phyloP scores from a whole-genome alignment of 176 grass and related monocot species.

The Metroxylon sagu region DNA sequence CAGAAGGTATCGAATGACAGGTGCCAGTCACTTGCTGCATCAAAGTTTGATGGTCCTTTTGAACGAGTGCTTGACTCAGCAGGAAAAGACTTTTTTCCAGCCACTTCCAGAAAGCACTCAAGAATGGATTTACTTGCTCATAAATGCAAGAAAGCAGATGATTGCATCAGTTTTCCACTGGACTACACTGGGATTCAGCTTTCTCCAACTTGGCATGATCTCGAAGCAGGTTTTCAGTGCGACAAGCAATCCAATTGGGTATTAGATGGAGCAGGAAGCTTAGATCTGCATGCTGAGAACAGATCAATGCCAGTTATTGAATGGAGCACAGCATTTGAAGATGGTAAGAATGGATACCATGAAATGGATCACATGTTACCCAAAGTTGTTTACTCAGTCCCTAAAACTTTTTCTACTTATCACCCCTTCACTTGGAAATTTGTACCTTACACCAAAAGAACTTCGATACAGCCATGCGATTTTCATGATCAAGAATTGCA shows the following conservation, averaged over 20 bases:
- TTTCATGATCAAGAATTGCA: constrained; percentile 1
- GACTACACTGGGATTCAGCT: constrained; percentile 3
- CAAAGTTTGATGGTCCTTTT: constrained; percentile 2
- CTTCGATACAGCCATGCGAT: constrained; percentile 23
- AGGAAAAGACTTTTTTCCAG: constrained; percentile 4
- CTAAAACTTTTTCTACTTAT: constrained; percentile 13
- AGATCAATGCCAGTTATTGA: constrained; percentile 17
- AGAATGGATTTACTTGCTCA: constrained; percentile 13
- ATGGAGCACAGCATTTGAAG: constrained; percentile 26
- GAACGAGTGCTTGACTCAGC: constrained; percentile 23
- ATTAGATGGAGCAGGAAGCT: constrained; percentile 20
- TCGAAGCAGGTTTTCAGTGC: constrained; percentile 16
- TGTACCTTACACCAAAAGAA: constrained; percentile 24
- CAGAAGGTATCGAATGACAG: no score
- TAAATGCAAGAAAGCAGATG: constrained; percentile 8
- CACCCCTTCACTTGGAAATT: constrained; percentile 25
- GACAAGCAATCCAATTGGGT: constrained; percentile 27
- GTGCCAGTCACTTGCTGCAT: not conserved
- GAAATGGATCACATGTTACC: constrained; percentile 17
- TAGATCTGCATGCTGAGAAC: constrained; percentile 13
- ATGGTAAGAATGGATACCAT: constrained; percentile 15
- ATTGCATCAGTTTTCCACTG: constrained; percentile 28
- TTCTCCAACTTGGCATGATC: constrained; percentile 23
- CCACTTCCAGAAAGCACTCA: constrained; percentile 6
- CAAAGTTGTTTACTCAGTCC: constrained; percentile 9